Base-by-base conservation (phyloP, 2,329 filamentous ascomycete species). In the Apiospora hydei region DNA sequence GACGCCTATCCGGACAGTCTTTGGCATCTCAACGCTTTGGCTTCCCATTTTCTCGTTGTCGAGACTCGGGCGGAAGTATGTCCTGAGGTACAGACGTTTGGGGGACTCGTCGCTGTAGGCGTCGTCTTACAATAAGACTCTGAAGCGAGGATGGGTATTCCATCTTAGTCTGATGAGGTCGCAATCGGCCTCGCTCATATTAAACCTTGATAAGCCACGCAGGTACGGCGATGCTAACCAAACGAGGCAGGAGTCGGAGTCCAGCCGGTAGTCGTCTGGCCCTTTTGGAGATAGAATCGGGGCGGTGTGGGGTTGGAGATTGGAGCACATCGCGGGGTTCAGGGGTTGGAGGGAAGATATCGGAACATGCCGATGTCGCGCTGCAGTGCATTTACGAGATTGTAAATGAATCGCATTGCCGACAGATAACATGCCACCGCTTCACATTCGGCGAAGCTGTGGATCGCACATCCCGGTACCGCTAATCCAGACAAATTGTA, bases 261-360 rank as follows among this genome's bases (percentile, higher is more conserved):
- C 57, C n/a, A 21, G 34, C 30, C 57, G 30, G 53, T n/a, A 61
- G 53, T 61, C 53, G 38, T n/a, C 30, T 61, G 53, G 30, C 38
- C 53, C 16, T 38, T 18, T 61, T 34, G 26, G 14, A 34, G 53
- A 21, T 10, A 3, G 53, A 13, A 13, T 34, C 26, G 51, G 51
- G 16, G 51, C 13, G 14, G 34, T 30, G 51, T 57, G 51, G 51
- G 26, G 26, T 57, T 34, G 26, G 14, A n/a, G 30, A 38, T 61
- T 51, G 51, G 51, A 18, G 51, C 26, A 57, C 6, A 61, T 38
- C 30, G 57, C 57, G 57, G 57, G 57, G 57, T 64, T 41, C 57
- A 64, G 53, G 53, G 53, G 30, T 16, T 41, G 18, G 34, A 18
- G 8, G 8, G 11, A 10, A 38, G 30, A 61, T 61, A 38, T 38